These are phyloP conservation scores for Coemansia sp. DNA, from an alignment of 192 early-diverging fungal genomes.

Conservation along the genomic window DNA sequence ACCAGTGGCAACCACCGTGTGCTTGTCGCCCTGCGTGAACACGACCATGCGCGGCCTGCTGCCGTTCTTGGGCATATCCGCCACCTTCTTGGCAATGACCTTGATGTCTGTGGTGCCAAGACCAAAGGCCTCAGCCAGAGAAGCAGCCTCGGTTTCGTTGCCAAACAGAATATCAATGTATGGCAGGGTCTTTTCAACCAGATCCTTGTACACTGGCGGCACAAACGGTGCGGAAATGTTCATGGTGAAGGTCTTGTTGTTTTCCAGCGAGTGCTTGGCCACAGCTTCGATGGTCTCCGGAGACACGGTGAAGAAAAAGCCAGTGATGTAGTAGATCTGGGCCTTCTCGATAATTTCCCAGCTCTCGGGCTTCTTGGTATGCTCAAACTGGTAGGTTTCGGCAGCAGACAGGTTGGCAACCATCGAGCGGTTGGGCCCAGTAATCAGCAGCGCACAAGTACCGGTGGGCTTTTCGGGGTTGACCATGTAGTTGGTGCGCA, in stretches of 20 bases:
- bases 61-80: constrained; percentile 80
- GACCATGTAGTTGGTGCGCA: constrained; percentile 87
- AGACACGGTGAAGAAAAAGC: constrained; percentile 93
- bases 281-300: constrained; percentile 79
- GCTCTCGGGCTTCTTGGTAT: constrained; percentile 70
- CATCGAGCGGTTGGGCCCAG: constrained; percentile 83
- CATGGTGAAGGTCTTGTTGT: constrained; percentile 84
- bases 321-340: constrained; percentile 89
- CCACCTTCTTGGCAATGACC: constrained; percentile 79
- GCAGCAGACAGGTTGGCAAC: constrained; percentile 95
- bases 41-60: constrained; percentile 79
- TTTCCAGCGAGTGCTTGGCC: constrained; percentile 84
- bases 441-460: constrained; percentile 94
- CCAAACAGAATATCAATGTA: constrained; percentile 95
- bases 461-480: constrained; percentile 81
- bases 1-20: constrained; percentile 60
- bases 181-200: constrained; percentile 71
- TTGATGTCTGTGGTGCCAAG: constrained; percentile 72
- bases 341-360: constrained; percentile 87
- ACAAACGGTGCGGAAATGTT: constrained; percentile 98
- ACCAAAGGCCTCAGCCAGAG: constrained; percentile 75
- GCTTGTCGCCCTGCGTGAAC: constrained; percentile 74
- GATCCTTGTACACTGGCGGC: constrained; percentile 88
- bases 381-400: constrained; percentile 76
- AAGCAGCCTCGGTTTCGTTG: constrained; percentile 94